Conservation (phyloP, 805 yeast genomes). For the Saturnispora quitensis region DNA sequence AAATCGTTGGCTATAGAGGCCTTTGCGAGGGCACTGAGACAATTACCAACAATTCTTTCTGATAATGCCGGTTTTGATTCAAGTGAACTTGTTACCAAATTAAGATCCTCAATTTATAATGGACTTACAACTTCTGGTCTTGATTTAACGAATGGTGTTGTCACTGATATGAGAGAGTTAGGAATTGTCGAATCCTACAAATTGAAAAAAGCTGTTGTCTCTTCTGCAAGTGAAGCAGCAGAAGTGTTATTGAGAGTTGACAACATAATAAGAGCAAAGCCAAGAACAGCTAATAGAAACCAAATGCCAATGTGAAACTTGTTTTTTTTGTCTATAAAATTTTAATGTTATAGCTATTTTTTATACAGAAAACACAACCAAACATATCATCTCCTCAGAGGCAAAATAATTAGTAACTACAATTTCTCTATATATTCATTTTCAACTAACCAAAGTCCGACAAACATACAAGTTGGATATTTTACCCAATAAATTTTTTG, state of each 20-base stretch:
- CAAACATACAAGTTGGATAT: too few relatives aligned
- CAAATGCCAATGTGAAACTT: conserved; percentile 7
- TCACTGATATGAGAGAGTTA: conserved; percentile 89
- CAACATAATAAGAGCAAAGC: conserved; percentile 92
- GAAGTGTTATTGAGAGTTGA: conserved; percentile 94
- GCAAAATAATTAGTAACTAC: too few relatives aligned
- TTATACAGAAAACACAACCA: background rate
- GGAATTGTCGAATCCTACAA: conserved; percentile 92
- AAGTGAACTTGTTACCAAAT: conserved; percentile 80
- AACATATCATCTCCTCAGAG: too few relatives aligned
- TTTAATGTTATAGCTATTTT: background rate
- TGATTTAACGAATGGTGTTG: conserved; percentile 72
- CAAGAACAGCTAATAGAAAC: conserved; percentile 90
- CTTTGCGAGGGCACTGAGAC: conserved; percentile 88
- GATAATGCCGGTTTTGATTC: conserved; percentile 97
- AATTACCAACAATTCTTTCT: conserved; percentile 88
- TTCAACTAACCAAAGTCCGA: too few relatives aligned
- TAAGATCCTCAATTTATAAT: conserved; percentile 82
- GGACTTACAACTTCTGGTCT: conserved; percentile 91
- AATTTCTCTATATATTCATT: too few relatives aligned
- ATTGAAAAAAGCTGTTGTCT: conserved; percentile 86
- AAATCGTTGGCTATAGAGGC: conserved; percentile 91
- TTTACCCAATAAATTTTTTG: too few relatives aligned
- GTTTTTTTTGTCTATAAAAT: background rate
- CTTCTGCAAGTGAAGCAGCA: conserved; percentile 96